A percentile compares a stretch with the other conserved stretches of the same genome.
Evolutionary conservation across 225 moss, liverwort and hornwort genomes (phyloP).

Genomic region (Ulota crispa): DNA sequence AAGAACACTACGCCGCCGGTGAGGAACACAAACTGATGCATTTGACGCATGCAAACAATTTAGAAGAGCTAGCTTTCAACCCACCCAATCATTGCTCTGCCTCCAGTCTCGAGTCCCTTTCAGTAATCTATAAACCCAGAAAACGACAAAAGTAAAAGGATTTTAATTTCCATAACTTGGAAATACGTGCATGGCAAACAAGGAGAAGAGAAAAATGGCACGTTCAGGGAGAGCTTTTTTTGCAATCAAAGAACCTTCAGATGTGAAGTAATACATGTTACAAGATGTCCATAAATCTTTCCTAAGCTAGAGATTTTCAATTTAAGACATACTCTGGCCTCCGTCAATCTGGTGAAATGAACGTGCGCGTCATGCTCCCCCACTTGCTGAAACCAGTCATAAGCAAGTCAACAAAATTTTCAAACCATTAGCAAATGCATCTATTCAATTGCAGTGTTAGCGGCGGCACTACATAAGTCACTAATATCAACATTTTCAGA

Average conservation of each 20-base stretch:
- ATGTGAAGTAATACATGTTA: neutral
- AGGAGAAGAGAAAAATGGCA: neutral
- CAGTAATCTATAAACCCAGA: slow-evolving; percentile 2
- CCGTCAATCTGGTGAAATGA: slow-evolving; percentile 59
- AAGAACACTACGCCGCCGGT: slow-evolving; percentile 87
- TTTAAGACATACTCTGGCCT: slow-evolving; percentile 60
- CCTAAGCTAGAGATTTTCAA: neutral
- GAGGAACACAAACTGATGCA: slow-evolving; percentile 82
- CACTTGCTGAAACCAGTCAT: slow-evolving; percentile 48
- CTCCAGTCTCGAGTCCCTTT: slow-evolving; percentile 12
- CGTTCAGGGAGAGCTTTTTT: neutral
- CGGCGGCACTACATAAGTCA: neutral
- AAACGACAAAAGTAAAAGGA: neutral
- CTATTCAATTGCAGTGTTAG: neutral
- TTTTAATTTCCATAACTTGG: neutral
- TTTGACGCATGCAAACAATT: slow-evolving; percentile 41
- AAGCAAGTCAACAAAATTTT: slow-evolving; percentile 2
- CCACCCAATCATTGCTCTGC: neutral
- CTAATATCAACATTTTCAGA: neutral
- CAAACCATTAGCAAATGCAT: slow-evolving; percentile 2
- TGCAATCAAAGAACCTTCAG: neutral
- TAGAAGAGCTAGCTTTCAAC: slow-evolving; percentile 21
- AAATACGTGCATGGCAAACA: neutral
- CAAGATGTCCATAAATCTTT: neutral
- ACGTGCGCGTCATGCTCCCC: slow-evolving; percentile 32